phyloP scores from a whole-genome alignment of 225 moss, liverwort and hornwort species.

The Rhytidiadelphus loreus region DNA sequence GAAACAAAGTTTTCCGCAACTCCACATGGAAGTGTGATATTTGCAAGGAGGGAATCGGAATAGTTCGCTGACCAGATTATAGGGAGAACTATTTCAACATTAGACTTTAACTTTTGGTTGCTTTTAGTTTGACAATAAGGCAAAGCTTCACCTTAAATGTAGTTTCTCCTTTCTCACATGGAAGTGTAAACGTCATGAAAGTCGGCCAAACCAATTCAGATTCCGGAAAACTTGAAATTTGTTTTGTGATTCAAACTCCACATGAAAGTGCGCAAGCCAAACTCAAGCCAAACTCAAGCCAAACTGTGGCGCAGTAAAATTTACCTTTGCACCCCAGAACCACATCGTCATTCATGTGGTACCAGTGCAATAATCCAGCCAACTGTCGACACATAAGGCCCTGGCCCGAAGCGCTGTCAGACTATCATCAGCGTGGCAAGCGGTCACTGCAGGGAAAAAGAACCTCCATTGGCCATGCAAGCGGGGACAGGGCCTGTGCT shows the following conservation, averaged over 20 bases:
- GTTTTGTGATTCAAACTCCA: not conserved
- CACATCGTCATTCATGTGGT: constrained; percentile 1
- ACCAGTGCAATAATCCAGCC: not conserved
- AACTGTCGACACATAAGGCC: constrained; percentile 3
- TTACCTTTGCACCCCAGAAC: not conserved
- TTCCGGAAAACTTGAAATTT: not conserved
- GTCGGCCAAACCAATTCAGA: not conserved
- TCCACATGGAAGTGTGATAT: not conserved
- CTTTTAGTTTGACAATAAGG: not conserved
- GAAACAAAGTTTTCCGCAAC: not conserved
- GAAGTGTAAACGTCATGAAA: not conserved
- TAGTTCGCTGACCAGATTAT: no score
- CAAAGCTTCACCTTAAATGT: not conserved
- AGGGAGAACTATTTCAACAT: not conserved
- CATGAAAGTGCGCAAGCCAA: not conserved
- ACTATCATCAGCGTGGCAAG: not conserved
- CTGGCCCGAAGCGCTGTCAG: not conserved
- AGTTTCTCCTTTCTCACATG: no score
- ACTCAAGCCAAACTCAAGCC: not conserved
- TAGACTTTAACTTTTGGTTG: not conserved
- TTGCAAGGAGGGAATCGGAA: not conserved
- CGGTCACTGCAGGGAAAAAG: not conserved
- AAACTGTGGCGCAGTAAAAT: not conserved
- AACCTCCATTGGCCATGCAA: not conserved
- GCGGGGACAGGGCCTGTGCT: not conserved